Evolutionary conservation across 2,329 filamentous ascomycete genomes (phyloP), one percentile per base, ranked within the genome.

Genomic region (Alternaria brassicae): DNA sequence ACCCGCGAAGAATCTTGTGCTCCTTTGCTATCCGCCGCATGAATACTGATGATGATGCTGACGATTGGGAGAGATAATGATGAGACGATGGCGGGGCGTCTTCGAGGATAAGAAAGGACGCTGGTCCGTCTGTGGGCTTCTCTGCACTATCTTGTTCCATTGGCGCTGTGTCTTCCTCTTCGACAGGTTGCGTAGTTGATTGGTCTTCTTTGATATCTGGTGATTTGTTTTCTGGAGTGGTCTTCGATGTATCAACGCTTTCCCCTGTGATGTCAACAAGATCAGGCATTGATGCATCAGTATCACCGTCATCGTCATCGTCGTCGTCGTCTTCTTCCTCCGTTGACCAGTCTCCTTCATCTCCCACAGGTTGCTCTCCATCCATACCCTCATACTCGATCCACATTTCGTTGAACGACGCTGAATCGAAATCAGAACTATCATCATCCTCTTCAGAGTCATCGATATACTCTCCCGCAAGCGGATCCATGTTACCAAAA

Each of bases 11-110:
- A n/a, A 88, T 87, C 52, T 81, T 80, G 71, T 87, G 85, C 67
- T 88, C 86, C 68, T 85, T 86, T 15, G 77, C 76, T 19, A 86
- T 82, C 39, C 84, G 81, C 54, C 85, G 84, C 62, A 84, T 75
- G 53, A 79, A 72, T 1, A 72, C 63, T 9, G 77, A 62, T 5
- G 72, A 85, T 34, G 79, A 78, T 59, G 85, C 81, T 6, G 66
- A 48, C 0, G 63, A 53, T 8, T 69, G 57, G 45, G 81, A 75
- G 4, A 77, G 66, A 36, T 86, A 79, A 47, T 74, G 72, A 53
- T 79, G 78, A 28, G 72, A 65, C 1, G 65, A 9, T 2, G 78
- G 78, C 2, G 77, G 76, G 2, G 63, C 56, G 4, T 65, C 68
- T 32, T 79, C 76, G 44, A 79, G 72, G 19, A 80, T 70, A n/a